These are phyloP conservation scores for Carallia brachiata DNA, from an alignment of 345 rosid genomes.

Conservation along the genomic window DNA sequence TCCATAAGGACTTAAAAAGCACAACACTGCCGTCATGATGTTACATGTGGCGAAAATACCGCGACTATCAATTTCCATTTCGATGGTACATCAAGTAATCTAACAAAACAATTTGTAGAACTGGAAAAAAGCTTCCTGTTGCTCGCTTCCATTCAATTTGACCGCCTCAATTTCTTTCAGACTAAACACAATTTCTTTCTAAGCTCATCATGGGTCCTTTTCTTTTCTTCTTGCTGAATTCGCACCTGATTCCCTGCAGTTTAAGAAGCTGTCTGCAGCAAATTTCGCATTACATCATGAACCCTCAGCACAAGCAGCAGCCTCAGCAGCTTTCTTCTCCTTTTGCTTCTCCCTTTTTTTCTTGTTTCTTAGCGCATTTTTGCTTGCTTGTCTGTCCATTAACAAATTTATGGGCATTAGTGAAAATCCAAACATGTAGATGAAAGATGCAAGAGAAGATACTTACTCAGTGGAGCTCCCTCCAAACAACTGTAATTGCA, in stretches of 20 bases:
- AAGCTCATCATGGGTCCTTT: background rate
- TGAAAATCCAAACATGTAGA: background rate
- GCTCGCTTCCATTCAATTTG: background rate
- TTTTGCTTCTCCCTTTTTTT: conserved; percentile 81
- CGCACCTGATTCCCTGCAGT: background rate
- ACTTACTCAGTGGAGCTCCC: conserved; percentile 64
- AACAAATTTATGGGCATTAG: background rate
- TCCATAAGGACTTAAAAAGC: too few species aligned
- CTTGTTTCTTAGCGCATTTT: conserved; percentile 83
- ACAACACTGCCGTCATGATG: too few species aligned
- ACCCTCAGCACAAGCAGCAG: conserved; percentile 16
- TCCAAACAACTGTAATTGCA: conserved; percentile 64
- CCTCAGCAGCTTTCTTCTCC: conserved; percentile 71
- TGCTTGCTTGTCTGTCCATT: conserved; percentile 67
- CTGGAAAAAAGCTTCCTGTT: too few species aligned
- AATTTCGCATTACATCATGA: conserved; percentile 3
- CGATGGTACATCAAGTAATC: too few species aligned
- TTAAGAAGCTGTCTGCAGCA: background rate
- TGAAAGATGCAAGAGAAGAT: conserved; percentile 1
- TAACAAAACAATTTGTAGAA: too few species aligned
- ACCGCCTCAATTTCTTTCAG: background rate
- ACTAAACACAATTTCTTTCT: background rate
- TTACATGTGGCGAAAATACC: too few species aligned
- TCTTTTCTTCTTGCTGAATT: background rate
- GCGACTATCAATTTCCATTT: too few species aligned